Conservation (phyloP, 2,329 filamentous ascomycete genomes). For the Monosporascus sp. region DNA sequence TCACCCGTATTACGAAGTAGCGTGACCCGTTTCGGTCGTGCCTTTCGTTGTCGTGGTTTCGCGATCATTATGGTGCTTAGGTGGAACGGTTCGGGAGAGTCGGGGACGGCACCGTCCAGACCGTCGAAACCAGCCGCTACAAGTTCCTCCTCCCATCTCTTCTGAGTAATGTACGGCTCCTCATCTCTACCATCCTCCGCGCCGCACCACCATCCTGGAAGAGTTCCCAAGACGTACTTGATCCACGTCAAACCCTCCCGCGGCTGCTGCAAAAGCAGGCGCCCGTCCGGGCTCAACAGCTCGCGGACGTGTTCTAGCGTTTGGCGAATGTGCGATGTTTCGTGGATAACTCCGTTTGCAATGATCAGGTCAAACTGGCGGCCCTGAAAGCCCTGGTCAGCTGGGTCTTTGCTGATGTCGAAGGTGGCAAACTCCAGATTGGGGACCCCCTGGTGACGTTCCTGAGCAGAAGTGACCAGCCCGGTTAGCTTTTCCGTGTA, state of each 20-base stretch:
- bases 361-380: conserved; percentile 8
- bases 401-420: conserved; percentile 5
- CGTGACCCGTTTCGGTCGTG: background rate
- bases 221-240: conserved; percentile 5
- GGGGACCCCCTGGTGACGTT: too few relatives aligned
- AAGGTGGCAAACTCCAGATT: conserved; percentile 4
- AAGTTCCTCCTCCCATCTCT: conserved; percentile 4
- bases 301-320: conserved; percentile 14
- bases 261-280: conserved; percentile 8
- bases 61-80: too few relatives aligned
- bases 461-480: too few relatives aligned
- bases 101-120: conserved; percentile 2
- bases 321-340: conserved; percentile 11
- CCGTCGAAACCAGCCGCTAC: conserved; percentile 3
- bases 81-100: too few relatives aligned
- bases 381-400: conserved; percentile 1
- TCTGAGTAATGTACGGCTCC: background rate
- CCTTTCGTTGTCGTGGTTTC: too few relatives aligned
- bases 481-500: too few relatives aligned
- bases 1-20: conserved; percentile 1
- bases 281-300: conserved; percentile 17
- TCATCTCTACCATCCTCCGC: conserved; percentile 1
- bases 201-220: conserved; percentile 8
- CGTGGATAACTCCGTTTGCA: conserved; percentile 12
- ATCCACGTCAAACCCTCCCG: conserved; percentile 1